Base-by-base conservation (phyloP, 2,329 filamentous ascomycete genomes). In the Colletotrichum falcatum region DNA sequence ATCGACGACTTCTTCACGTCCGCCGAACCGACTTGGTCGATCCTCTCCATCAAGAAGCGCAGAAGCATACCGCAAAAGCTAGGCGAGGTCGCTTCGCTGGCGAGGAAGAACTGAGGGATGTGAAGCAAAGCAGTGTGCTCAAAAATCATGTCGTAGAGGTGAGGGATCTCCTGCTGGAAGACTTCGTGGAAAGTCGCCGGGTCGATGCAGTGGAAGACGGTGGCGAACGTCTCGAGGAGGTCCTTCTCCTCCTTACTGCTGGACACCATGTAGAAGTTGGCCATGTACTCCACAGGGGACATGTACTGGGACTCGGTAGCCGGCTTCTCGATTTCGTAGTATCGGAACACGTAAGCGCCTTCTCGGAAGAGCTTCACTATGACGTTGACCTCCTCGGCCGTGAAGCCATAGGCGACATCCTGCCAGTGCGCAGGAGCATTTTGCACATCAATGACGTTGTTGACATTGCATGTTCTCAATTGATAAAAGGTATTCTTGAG, bases 131-230 rank as follows among this genome's bases (percentile, higher is more conserved):
- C 93, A 2, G 94, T 94, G 80, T 99, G 96, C 79, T 98, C 94
- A 79, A 98, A 97, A 82, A 97, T 98, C 88, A 98, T 95, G 73
- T 97, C 92, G 79, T 99, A 98, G 46, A 99, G 89, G 80, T 94
- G 94, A 46, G 95, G 95, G 71, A 99, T 98, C 83, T 98, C 96
- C 71, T 95, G 94, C 78, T 97, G 94, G 80, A 99, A 99, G 49
- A 99, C 94, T 83, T 99, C 96, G 77, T 99, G 95, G 79, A 99
- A 99, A 0, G 95, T 98, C 14, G 97, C 96, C 2, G 96, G 96
- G 78, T 99, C 96, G 73, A 99, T 96, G 81, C 95, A 97, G 79
- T 99, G 96, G 78, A 99, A 99, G 35, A 99, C 95, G 0, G 96
- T 98, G 2, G 95, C 96, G 79, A 99, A 99, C 2, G 94, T 97